A percentile compares a stretch with the other conserved stretches of the same genome.
These are phyloP conservation scores for Trichocladium antarcticum DNA, from an alignment of 495 filamentous ascomycete species.

Conservation along the genomic window DNA sequence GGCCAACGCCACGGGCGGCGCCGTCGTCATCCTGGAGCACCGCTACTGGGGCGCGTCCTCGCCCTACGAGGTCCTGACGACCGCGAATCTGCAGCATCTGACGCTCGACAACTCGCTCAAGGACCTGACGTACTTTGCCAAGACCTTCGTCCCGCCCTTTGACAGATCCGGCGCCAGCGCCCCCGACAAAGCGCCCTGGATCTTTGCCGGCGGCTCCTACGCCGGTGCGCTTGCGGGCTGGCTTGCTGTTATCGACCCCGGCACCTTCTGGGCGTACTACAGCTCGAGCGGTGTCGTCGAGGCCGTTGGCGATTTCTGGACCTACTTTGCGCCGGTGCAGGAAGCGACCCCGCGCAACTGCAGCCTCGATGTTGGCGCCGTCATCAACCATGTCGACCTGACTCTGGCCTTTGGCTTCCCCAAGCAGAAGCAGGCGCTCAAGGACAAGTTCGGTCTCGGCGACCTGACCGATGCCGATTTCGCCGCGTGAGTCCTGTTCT, in stretches of 20 bases:
- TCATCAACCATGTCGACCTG: conserved; percentile 48
- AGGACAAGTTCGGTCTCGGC: conserved; percentile 47
- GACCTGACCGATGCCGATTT: conserved; percentile 49
- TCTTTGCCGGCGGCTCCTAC: conserved; percentile 54
- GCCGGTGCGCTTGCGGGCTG: conserved; percentile 53
- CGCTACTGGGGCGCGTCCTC: conserved; percentile 54
- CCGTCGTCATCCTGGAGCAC: conserved; percentile 49
- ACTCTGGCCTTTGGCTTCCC: conserved; percentile 34
- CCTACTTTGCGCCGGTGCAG: conserved; percentile 54
- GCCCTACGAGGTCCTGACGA: conserved; percentile 44
- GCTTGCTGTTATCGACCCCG: conserved; percentile 47
- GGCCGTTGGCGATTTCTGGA: conserved; percentile 53
- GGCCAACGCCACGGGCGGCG: conserved; percentile 45
- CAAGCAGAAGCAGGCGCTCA: conserved; percentile 39
- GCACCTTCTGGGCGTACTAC: conserved; percentile 59
- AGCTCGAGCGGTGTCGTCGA: conserved; percentile 53
- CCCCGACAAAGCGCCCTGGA: conserved; percentile 49
- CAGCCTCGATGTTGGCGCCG: conserved; percentile 43
- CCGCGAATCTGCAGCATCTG: conserved; percentile 48
- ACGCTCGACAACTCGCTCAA: conserved; percentile 52
- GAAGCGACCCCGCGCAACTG: conserved; percentile 56
- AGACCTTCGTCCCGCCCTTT: conserved; percentile 47
- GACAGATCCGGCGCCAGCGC: conserved; percentile 42
- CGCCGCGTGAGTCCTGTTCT: conserved; percentile 31
- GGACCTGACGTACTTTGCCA: conserved; percentile 53